These are phyloP conservation scores for Salisapilia sapeloensis DNA, from an alignment of 352 stramenopile species.

Conservation along the genomic window DNA sequence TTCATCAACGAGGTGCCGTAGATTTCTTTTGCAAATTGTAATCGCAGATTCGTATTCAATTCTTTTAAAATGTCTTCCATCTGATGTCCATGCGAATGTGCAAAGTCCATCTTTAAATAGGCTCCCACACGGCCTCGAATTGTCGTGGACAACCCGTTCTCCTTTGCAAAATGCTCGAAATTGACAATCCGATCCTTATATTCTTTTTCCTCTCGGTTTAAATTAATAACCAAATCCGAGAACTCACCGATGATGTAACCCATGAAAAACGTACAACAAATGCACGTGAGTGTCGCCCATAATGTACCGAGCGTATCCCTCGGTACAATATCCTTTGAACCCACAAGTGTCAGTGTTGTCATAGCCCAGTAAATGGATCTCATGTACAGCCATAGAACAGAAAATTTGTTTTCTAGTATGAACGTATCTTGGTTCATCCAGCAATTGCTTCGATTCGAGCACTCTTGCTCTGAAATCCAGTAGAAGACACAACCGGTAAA, in stretches of 20 bases:
- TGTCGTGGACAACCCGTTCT: conserved; percentile 22
- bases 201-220: conserved; percentile 55
- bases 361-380: conserved; percentile 61
- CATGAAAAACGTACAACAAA: conserved; percentile 57
- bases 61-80: conserved; percentile 32
- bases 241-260: conserved; percentile 55
- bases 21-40: conserved; percentile 62
- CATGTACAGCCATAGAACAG: conserved; percentile 25
- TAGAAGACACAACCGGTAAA: conserved; percentile 57
- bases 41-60: conserved; percentile 39
- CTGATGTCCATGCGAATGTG: conserved; percentile 25
- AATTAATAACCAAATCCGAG: conserved; percentile 53
- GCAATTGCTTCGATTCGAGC: conserved; percentile 12
- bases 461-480: conserved; percentile 42
- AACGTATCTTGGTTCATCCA: conserved; percentile 48
- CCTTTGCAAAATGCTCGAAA: conserved; percentile 60
- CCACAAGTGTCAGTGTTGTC: conserved; percentile 39
- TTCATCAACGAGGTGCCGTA: conserved; percentile 27
- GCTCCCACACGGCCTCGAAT: conserved; percentile 30
- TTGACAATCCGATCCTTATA: conserved; percentile 48
- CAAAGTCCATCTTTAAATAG: conserved; percentile 43
- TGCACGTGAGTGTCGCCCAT: conserved; percentile 35
- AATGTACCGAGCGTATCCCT: conserved; percentile 19
- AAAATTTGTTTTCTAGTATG: conserved; percentile 37
- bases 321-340: conserved; percentile 35